These are phyloP conservation scores for Lachnellula hyalina DNA, from an alignment of 2,329 filamentous ascomycete species.

Conservation along the genomic window DNA sequence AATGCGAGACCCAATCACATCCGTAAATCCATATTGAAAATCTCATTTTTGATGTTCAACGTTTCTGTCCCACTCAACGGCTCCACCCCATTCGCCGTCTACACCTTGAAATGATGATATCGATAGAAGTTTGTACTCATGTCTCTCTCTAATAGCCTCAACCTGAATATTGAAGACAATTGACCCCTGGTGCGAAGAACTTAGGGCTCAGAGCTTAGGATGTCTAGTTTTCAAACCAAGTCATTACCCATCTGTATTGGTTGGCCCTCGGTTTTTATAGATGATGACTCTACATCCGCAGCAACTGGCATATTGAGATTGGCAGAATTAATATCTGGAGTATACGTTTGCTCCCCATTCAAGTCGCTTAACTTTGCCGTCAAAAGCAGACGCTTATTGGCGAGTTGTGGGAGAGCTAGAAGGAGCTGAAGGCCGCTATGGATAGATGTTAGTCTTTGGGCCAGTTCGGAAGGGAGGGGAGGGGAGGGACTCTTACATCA, in stretches of 20 bases:
- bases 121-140: too few relatives aligned
- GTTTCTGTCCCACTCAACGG: too few relatives aligned
- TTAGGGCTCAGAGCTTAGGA: not conserved
- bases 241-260: slow-evolving; percentile 5
- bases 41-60: too few relatives aligned
- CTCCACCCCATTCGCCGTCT: too few relatives aligned
- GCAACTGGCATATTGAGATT: not conserved
- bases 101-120: too few relatives aligned
- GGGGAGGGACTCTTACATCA: slow-evolving; percentile 11
- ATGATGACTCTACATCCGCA: slow-evolving; percentile 3
- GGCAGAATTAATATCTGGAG: slow-evolving; percentile 10
- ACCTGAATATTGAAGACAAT: not conserved
- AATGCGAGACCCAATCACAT: too few relatives aligned
- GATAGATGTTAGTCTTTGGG: not conserved
- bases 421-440: slow-evolving; percentile 5
- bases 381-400: slow-evolving; percentile 55
- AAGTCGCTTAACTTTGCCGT: slow-evolving; percentile 8
- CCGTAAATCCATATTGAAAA: too few relatives aligned
- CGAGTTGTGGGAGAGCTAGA: slow-evolving; percentile 61
- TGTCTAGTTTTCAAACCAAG: not conserved
- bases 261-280: slow-evolving; percentile 7
- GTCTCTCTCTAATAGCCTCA: too few relatives aligned
- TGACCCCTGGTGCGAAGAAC: not conserved
- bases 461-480: not conserved
- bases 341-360: slow-evolving; percentile 2